Conservation (phyloP, 1,139 yeast genomes). For the Magnusiomyces ingens region DNA sequence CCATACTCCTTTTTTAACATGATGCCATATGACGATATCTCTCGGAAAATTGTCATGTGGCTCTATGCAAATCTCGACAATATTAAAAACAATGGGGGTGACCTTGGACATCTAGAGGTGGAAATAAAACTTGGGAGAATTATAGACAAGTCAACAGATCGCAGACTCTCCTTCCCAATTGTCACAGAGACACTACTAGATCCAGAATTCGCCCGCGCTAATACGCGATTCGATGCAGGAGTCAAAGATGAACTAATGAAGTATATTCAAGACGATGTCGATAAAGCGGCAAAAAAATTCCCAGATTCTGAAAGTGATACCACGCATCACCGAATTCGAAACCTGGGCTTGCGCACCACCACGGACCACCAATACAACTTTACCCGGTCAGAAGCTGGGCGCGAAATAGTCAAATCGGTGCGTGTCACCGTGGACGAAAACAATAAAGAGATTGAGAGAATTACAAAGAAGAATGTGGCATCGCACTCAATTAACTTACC, state of each 20-base stretch:
- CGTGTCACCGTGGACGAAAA: background rate
- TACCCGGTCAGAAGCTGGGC: background rate
- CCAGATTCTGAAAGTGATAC: background rate
- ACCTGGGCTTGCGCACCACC: background rate
- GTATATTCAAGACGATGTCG: background rate
- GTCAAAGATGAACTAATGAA: background rate
- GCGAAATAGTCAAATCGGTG: background rate
- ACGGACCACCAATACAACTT: background rate
- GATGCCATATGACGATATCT: no score
- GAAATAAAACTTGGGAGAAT: background rate
- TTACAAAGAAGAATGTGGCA: background rate
- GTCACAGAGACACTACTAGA: background rate
- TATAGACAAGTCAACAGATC: background rate
- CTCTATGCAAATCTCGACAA: background rate
- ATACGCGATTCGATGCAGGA: background rate
- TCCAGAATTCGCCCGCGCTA: background rate
- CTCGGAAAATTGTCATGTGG: no score
- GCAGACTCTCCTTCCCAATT: background rate
- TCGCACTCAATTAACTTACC: background rate
- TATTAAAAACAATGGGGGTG: background rate
- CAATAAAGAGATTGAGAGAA: background rate
- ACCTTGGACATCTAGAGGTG: background rate
- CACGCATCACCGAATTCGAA: background rate
- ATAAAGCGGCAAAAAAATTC: background rate
- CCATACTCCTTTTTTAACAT: no score